phyloP scores from a whole-genome alignment of 2,329 filamentous ascomycete genomes.

The Monascus ruber region DNA sequence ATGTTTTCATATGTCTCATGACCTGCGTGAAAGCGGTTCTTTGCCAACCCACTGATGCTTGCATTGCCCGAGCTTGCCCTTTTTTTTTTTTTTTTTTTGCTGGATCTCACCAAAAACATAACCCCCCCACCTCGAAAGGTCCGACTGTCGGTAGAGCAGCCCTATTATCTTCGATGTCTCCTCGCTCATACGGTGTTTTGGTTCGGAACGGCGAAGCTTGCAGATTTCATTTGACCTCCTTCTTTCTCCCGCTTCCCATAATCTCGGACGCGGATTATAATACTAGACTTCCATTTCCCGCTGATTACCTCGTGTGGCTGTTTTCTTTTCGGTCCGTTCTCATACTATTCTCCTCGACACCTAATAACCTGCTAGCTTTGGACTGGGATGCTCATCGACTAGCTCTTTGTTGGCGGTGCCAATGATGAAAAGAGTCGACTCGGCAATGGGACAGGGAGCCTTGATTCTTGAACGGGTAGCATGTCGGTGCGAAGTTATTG shows the following conservation, averaged over 20 bases:
- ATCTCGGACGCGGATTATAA: not conserved
- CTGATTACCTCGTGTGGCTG: not conserved
- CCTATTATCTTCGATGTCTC: too few relatives aligned
- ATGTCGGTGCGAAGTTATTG: too few relatives aligned
- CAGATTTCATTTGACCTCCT: not conserved
- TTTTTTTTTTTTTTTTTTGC: conserved; percentile 13
- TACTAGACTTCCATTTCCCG: not conserved
- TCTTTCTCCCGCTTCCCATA: not conserved
- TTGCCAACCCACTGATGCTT: conserved; percentile 1
- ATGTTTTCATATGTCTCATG: conserved; percentile 3
- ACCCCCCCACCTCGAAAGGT: too few relatives aligned
- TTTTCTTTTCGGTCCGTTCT: not conserved
- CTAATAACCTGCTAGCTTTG: too few relatives aligned
- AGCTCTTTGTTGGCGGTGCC: too few relatives aligned
- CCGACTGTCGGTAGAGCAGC: too few relatives aligned
- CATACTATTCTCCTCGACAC: not conserved
- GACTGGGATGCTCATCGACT: not conserved
- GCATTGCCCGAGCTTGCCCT: conserved; percentile 8
- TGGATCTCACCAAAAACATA: conserved; percentile 6
- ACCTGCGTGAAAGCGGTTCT: conserved; percentile 4
- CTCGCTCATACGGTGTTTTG: conserved; percentile 25
- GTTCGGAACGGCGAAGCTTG: conserved; percentile 26
- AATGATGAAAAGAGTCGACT: too few relatives aligned
- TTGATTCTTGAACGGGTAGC: too few relatives aligned
- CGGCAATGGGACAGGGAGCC: too few relatives aligned